phyloP scores from a whole-genome alignment of 2,329 filamentous ascomycete genomes.

The Chaetomium globosum region DNA sequence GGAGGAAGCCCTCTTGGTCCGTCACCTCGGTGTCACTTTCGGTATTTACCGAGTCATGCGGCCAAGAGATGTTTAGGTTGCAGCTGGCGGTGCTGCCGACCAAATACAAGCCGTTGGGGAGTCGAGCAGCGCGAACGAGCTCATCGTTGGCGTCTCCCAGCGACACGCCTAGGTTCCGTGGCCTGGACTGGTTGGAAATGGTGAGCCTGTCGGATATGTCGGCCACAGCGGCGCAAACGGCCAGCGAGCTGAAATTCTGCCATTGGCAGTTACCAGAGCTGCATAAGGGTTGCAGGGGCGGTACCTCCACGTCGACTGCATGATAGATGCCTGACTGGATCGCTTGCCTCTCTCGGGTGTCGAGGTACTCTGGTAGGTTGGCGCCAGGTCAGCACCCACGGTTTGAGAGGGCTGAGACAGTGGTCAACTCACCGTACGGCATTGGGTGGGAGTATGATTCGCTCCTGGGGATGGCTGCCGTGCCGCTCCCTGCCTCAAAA shows the following conservation, averaged over 20 bases:
- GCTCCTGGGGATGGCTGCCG: conserved; percentile 28
- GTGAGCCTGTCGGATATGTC: conserved; percentile 36
- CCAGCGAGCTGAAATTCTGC: conserved; percentile 35
- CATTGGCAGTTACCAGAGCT: conserved; percentile 35
- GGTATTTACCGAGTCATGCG: background rate
- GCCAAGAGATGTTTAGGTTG: conserved; percentile 36
- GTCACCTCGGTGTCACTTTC: background rate
- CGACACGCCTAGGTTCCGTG: conserved; percentile 1
- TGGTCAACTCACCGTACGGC: conserved; percentile 27
- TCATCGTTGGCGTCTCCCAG: conserved; percentile 16
- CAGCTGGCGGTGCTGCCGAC: conserved; percentile 28
- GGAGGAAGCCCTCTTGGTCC: conserved; percentile 26
- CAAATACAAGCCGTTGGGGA: conserved; percentile 35
- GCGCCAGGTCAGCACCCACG: conserved; percentile 9
- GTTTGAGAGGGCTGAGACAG: background rate
- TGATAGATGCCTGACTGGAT: conserved; percentile 36
- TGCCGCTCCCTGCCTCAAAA: conserved; percentile 24
- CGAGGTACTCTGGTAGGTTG: conserved; percentile 27
- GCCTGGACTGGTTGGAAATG: conserved; percentile 24
- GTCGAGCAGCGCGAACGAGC: conserved; percentile 27
- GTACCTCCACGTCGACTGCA: conserved; percentile 24
- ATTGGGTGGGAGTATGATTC: conserved; percentile 32
- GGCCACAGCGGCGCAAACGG: conserved; percentile 35
- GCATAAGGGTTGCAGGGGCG: conserved; percentile 32
- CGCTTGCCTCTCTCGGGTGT: conserved; percentile 34